A percentile compares a stretch with the other conserved stretches of the same genome.
phyloP scores from a whole-genome alignment of 2,329 filamentous ascomycete species.

The Aureobasidium sp. region DNA sequence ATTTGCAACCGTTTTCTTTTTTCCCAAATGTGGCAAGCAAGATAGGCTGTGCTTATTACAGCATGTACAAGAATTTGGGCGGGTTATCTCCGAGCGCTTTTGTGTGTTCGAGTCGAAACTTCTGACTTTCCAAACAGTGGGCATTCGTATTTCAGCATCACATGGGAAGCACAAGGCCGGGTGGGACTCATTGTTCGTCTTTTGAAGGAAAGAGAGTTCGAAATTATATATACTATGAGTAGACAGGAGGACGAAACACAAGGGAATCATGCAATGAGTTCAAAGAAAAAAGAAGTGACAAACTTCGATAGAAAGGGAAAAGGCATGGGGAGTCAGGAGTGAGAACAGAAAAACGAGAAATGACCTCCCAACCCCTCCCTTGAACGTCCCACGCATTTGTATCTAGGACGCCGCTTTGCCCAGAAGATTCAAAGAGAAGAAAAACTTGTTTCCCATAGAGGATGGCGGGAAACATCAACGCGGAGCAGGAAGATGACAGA shows the following conservation, averaged over 20 bases:
- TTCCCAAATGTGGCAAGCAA: background rate
- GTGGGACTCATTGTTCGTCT: background rate
- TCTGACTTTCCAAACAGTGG: background rate
- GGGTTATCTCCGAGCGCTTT: background rate
- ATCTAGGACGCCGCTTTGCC: slow-evolving; percentile 11
- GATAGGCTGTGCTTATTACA: background rate
- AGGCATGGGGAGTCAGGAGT: background rate
- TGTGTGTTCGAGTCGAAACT: background rate
- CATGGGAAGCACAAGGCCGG: background rate
- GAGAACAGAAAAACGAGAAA: slow-evolving; percentile 7
- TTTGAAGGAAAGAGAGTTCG: background rate
- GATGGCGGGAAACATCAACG: background rate
- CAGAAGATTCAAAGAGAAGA: background rate
- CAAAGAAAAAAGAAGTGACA: background rate
- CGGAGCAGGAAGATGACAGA: slow-evolving; percentile 1
- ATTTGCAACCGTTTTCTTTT: background rate
- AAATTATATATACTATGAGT: slow-evolving; percentile 12
- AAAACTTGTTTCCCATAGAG: slow-evolving; percentile 4
- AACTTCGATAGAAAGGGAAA: background rate
- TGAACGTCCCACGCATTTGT: background rate
- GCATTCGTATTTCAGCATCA: background rate
- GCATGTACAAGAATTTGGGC: background rate
- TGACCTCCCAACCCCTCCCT: background rate
- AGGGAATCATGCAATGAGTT: slow-evolving; percentile 8
- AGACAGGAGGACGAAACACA: slow-evolving; percentile 5